Conservation (phyloP, 176 grass and related monocot genomes). For the Cenchrus americanus region DNA sequence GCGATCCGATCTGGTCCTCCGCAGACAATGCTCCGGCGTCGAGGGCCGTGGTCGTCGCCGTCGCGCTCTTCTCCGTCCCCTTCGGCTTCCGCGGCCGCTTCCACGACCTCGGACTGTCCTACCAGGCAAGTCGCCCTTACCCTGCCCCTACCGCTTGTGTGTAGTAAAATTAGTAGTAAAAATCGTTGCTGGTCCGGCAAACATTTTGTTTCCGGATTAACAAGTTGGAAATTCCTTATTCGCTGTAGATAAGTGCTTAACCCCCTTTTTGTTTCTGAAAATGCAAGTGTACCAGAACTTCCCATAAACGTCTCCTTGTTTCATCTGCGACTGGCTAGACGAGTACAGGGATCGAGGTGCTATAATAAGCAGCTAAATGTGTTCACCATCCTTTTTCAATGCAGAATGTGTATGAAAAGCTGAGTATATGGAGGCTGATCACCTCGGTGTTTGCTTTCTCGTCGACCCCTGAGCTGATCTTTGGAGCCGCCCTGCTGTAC, state of each 20-base stretch:
- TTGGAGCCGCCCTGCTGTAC: slow-evolving; percentile 78
- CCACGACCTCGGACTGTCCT: slow-evolving; percentile 73
- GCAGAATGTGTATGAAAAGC: slow-evolving; percentile 75
- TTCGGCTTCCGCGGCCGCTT: slow-evolving; percentile 67
- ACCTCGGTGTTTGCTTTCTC: slow-evolving; percentile 77
- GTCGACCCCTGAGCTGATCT: slow-evolving; percentile 82
- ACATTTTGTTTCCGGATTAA: neutral
- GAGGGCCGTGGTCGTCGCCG: slow-evolving; percentile 67
- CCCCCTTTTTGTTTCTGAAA: neutral
- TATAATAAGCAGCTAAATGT: slow-evolving; percentile 10
- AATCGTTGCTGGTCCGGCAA: neutral
- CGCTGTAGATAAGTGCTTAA: neutral
- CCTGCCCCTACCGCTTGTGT: neutral
- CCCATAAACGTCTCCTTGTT: neutral
- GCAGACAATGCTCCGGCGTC: slow-evolving; percentile 92
- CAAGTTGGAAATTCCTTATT: neutral
- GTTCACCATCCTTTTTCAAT: neutral
- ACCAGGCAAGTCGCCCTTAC: slow-evolving; percentile 58
- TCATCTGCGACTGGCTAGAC: neutral
- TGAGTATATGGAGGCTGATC: slow-evolving; percentile 68
- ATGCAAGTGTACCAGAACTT: neutral
- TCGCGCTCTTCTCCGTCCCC: slow-evolving; percentile 69
- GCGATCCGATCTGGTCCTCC: slow-evolving; percentile 14
- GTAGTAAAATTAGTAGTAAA: neutral
- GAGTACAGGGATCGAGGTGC: neutral